phyloP scores from a whole-genome alignment of 2,329 filamentous ascomycete species.

The Alternaria consortialis region DNA sequence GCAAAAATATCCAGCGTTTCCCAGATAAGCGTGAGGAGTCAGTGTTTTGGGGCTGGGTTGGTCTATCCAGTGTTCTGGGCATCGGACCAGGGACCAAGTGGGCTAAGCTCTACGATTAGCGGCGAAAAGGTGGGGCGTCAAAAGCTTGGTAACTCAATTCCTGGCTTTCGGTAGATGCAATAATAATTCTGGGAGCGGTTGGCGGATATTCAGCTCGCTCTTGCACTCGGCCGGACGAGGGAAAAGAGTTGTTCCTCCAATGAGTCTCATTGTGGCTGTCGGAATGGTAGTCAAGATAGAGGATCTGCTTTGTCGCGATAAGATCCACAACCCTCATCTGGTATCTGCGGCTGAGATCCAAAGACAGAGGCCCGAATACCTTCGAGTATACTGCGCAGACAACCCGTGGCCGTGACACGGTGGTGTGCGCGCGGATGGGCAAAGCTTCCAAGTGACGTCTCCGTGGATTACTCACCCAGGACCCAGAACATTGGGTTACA shows the following conservation, averaged over 20 bases:
- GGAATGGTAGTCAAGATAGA: not conserved
- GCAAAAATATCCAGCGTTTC: not conserved
- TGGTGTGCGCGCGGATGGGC: not conserved
- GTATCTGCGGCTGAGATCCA: not conserved
- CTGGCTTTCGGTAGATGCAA: not conserved
- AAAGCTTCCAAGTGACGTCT: not conserved
- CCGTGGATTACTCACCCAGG: not conserved
- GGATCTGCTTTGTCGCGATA: not conserved
- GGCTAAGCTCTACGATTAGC: constrained; percentile 8
- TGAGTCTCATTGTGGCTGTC: not conserved
- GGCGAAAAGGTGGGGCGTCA: not conserved
- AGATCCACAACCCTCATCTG: not conserved
- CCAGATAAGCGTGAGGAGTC: not conserved
- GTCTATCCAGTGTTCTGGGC: constrained; percentile 14
- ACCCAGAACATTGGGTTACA: not conserved
- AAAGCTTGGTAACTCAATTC: constrained; percentile 14
- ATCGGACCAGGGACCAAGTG: constrained; percentile 4
- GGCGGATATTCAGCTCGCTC: not conserved
- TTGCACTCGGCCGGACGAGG: not conserved
- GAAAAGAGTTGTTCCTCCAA: constrained; percentile 2
- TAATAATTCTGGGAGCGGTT: not conserved
- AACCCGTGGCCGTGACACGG: not conserved
- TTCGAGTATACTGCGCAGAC: not conserved
- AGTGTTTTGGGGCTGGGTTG: not conserved
- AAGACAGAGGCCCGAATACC: not conserved